Base-by-base conservation (phyloP, 805 yeast species). In the Sugiyamaella qingdaonensis region DNA sequence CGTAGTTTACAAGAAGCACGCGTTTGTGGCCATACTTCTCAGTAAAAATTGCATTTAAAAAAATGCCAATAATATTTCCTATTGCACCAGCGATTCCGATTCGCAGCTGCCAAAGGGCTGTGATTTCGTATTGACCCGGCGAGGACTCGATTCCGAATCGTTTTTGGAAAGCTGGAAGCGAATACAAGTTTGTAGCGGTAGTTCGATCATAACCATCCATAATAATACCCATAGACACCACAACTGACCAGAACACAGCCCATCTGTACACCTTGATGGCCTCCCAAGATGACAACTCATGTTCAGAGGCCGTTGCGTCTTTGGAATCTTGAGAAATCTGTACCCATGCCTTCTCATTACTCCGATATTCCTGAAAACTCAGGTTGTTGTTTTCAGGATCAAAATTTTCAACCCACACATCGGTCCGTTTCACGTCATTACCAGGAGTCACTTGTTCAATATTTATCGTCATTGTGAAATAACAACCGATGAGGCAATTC, bases 121-220 rank as follows among this genome's bases (percentile, higher is more conserved):
- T 62, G 19, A 76, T 59, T 49, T 71, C 69, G 56, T 67, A 73
- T 18, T 44, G 51, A 2, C 52, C 55, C 19, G n/a, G 14, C 5
- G 16, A 8, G 10, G 59, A 59, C 47, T 53, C 60, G 14, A 59
- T 61, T 31, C 81, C 81, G 54, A 68, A 77, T 56, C 70, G 69
- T 53, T 60, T 59, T 45, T 66, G 65, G 58, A 77, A 77, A 29
- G 73, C 70, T 2, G 77, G 77, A 59, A 73, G 70, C 9, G 73
- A 77, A 63, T 68, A 77, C 59, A 77, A 69, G 3, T 73, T 65
- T 33, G 64, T 60, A 11, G 37, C 48, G 75, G 63, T 45, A 75
- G 64, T 49, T 64, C 67, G 19, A 58, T 76, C 80, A 62, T 74
- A 76, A 24, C 79, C 80, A 55, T 75, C 79, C 79, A 75, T 75